Evolutionary conservation across 192 early-diverging fungal species (phyloP).

Genomic region (Podila verticillata): DNA sequence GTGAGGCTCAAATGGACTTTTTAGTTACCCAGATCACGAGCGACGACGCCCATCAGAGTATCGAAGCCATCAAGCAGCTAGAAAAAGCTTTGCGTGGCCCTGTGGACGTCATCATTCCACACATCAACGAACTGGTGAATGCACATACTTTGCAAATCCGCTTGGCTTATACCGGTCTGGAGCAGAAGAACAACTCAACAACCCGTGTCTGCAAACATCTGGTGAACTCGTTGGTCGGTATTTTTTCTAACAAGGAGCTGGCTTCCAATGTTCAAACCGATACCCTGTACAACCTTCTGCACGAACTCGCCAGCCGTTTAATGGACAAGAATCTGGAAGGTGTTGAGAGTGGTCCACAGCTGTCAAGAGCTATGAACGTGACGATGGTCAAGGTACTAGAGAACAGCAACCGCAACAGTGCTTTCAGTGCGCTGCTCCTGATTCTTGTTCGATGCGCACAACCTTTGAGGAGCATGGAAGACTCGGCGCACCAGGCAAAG

Average conservation of each 20-base stretch:
- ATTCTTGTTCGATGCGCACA: constrained; percentile 71
- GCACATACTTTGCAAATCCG: constrained; percentile 80
- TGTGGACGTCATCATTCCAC: constrained; percentile 62
- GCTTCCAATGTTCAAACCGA: constrained; percentile 71
- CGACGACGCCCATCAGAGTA: constrained; percentile 67
- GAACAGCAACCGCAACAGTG: constrained; percentile 81
- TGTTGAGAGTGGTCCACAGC: constrained; percentile 65
- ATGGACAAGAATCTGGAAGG: constrained; percentile 78
- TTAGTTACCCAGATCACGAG: constrained; percentile 76
- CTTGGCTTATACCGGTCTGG: constrained; percentile 71
- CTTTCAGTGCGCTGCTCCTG: constrained; percentile 74
- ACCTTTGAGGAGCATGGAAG: constrained; percentile 60
- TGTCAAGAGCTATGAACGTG: constrained; percentile 83
- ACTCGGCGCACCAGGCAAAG: constrained; percentile 66
- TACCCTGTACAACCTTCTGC: constrained; percentile 72
- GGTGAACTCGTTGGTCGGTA: constrained; percentile 76
- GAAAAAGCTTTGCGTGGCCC: constrained; percentile 68
- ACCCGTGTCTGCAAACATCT: constrained; percentile 83
- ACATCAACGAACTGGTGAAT: constrained; percentile 73
- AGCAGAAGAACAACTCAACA: constrained; percentile 58
- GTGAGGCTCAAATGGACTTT: constrained; percentile 70
- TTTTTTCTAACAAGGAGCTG: constrained; percentile 78
- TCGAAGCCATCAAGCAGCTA: constrained; percentile 81
- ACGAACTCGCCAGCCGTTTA: constrained; percentile 82
- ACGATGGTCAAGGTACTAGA: constrained; percentile 93